Evolutionary conservation across 208 protist genomes (phyloP), one percentile per base, ranked within the genome.

Genomic region (Leishmania tropica): DNA sequence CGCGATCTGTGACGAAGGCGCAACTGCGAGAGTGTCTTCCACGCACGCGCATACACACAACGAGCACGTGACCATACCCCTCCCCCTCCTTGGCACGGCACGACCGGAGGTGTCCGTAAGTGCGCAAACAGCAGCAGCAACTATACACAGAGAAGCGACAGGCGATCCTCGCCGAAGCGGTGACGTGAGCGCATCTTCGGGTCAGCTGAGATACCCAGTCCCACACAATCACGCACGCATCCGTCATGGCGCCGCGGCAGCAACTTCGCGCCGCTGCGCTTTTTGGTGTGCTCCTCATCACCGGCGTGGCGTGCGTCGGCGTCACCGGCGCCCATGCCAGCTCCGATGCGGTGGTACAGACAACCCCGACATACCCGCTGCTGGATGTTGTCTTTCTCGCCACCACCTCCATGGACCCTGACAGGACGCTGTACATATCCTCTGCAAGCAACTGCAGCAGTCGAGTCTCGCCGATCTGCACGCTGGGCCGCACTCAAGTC

Each of bases 361-460:
- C 85, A 17, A 81, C 53, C 5, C 90, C 90, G 0, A 51, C 53
- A 1, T n/a, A 76, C 28, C 92, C 92, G 28, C 83, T 95, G 13
- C 40, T 93, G 48, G 89, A 90, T 81, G 88, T 91, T 15, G 87
- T 88, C 2, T 93, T 95, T 75, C 77, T 83, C 51, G 92, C 87
- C 3, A 89, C 84, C 24, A 79, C 84, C 3, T 79, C 77, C 1
- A 21, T 88, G 0, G 47, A 65, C 40, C 51, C 28, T 7, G 87
- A 84, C 80, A 53, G 80, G 13, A 88, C 83, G 35, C 78, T 95
- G 21, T 95, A 85, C 81, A 45, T 92, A 3, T 89, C 92, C 51
- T 75, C 76, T 2, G 65, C 54, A 0, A 93, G 88, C 64, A 76
- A 81, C 56, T 79, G 68, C 21, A 68, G 31, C n/a, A 42, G 75